Percentiles rank a stretch among this genome's conserved stretches.
Conservation (phyloP, 1,139 yeast genomes). For the Yamadazyma kanchanaburiensis region DNA sequence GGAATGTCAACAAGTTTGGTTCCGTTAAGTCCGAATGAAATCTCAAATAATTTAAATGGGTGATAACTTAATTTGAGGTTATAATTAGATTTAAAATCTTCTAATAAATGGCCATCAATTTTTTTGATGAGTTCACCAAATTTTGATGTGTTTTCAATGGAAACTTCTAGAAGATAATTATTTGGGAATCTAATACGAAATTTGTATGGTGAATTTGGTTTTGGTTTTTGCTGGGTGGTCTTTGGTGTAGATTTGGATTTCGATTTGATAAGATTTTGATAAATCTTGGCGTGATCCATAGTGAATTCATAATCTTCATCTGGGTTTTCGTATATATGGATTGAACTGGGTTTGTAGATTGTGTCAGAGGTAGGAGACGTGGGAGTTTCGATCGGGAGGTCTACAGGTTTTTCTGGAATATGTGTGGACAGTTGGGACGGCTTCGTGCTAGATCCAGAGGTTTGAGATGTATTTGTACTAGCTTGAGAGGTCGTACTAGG, state of each 20-base stretch:
- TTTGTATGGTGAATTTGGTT: conserved; percentile 24
- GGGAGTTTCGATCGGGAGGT: too few species aligned
- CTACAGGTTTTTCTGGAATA: too few species aligned
- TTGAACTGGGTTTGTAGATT: conserved; percentile 11
- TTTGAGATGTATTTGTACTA: too few species aligned
- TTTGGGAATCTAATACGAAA: conserved; percentile 56
- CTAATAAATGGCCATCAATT: conserved; percentile 34
- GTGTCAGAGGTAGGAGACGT: too few species aligned
- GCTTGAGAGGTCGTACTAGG: too few species aligned
- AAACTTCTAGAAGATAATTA: conserved; percentile 34
- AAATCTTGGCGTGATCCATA: conserved; percentile 49
- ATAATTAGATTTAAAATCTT: conserved; percentile 32
- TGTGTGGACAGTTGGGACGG: too few species aligned
- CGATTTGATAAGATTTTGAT: conserved; percentile 44
- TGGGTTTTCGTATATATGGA: conserved; percentile 34
- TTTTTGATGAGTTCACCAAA: conserved; percentile 41
- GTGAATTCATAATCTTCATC: conserved; percentile 50
- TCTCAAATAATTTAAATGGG: conserved; percentile 38
- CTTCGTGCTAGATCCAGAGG: too few species aligned
- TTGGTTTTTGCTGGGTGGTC: conserved; percentile 3
- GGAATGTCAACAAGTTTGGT: conserved; percentile 29
- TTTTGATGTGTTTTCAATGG: conserved; percentile 18
- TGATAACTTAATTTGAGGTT: conserved; percentile 36
- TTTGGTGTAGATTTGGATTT: conserved; percentile 13
- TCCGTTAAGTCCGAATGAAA: conserved; percentile 30